phyloP scores from a whole-genome alignment of 2,329 filamentous ascomycete genomes.

The Scedosporium boydii region DNA sequence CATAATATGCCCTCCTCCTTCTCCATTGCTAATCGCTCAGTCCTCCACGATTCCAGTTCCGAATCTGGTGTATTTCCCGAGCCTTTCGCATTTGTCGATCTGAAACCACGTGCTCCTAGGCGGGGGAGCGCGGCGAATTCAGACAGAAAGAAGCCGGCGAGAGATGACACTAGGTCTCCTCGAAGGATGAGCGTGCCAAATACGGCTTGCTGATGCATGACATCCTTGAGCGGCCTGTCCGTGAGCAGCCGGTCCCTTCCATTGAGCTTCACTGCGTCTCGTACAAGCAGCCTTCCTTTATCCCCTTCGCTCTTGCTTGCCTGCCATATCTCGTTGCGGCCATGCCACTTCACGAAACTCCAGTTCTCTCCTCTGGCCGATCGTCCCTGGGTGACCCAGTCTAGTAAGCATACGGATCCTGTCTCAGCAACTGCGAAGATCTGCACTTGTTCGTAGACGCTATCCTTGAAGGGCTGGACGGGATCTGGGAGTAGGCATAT shows the following conservation, averaged over 20 bases:
- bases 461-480: constrained; percentile 79
- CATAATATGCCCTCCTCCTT: constrained; percentile 56
- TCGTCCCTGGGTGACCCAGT: constrained; percentile 91
- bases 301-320: constrained; percentile 19
- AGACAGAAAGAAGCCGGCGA: constrained; percentile 66
- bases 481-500: constrained; percentile 77
- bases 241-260: constrained; percentile 32
- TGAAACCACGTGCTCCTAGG: constrained; percentile 74
- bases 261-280: constrained; percentile 74
- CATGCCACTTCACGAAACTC: constrained; percentile 70
- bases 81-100: constrained; percentile 39
- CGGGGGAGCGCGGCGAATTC: constrained; percentile 73
- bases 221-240: constrained; percentile 36
- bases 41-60: constrained; percentile 35
- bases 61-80: constrained; percentile 27
- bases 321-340: constrained; percentile 80
- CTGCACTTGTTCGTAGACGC: constrained; percentile 77
- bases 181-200: constrained; percentile 79
- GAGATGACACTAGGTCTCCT: constrained; percentile 55
- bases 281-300: constrained; percentile 58
- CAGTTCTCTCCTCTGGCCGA: constrained; percentile 80
- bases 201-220: constrained; percentile 67
- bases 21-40: constrained; percentile 47
- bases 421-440: constrained; percentile 53
- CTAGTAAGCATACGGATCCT: constrained; percentile 68